Evolutionary conservation across 805 yeast genomes (phyloP).

Genomic region (Kodamaea leandrae): DNA sequence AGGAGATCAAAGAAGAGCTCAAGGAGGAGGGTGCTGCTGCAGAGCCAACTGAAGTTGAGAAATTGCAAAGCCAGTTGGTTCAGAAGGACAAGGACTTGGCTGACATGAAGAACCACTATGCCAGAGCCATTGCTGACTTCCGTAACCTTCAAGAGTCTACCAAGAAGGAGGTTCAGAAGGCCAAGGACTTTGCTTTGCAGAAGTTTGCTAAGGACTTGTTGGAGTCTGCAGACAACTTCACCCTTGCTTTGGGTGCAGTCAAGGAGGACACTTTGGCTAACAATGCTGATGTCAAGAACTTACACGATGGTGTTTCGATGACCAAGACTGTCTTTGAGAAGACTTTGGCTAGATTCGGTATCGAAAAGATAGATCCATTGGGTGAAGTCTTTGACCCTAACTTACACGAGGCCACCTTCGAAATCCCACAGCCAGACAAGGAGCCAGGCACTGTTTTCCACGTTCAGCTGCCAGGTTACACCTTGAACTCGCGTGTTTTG

Average conservation of each 20-base stretch:
- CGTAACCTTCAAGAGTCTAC: conserved; percentile 89
- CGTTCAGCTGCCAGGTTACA: conserved; percentile 89
- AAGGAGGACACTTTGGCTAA: conserved; percentile 56
- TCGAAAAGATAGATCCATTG: conserved; percentile 74
- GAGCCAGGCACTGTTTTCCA: conserved; percentile 91
- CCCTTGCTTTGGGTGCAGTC: conserved; percentile 77
- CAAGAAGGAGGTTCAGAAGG: conserved; percentile 79
- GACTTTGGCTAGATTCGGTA: conserved; percentile 78
- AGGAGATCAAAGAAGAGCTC: conserved; percentile 8
- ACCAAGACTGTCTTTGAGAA: conserved; percentile 82
- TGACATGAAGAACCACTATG: conserved; percentile 76
- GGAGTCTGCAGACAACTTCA: conserved; percentile 87
- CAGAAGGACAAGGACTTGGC: conserved; percentile 72
- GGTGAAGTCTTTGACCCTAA: conserved; percentile 90
- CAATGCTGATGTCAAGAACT: conserved; percentile 64
- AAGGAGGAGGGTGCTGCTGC: conserved; percentile 1
- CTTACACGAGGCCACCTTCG: conserved; percentile 89
- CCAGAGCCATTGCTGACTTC: conserved; percentile 88
- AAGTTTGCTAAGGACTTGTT: conserved; percentile 87
- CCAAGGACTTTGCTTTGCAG: conserved; percentile 86
- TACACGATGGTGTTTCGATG: conserved; percentile 89
- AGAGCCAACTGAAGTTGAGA: conserved; percentile 15
- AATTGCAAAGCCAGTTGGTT: conserved; percentile 51
- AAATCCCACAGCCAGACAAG: conserved; percentile 79
- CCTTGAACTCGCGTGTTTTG: conserved; percentile 80